A percentile compares a stretch with the other conserved stretches of the same genome.
phyloP scores from a whole-genome alignment of 192 early-diverging fungal species.

The Obelidium mucronatum region DNA sequence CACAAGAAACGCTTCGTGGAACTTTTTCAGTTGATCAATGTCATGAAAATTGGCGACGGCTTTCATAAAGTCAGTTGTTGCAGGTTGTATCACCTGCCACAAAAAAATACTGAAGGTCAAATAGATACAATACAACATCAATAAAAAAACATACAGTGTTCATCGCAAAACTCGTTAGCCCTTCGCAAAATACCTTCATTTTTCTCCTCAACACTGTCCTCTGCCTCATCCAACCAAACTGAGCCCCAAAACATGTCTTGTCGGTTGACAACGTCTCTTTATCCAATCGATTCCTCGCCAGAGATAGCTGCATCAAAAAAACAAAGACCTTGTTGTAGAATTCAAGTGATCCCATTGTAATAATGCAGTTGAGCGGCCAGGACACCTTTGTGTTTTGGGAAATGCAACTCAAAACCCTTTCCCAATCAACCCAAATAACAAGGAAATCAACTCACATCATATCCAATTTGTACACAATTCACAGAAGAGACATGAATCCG shows the following conservation, averaged over 20 bases:
- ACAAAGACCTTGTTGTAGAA: constrained; percentile 28
- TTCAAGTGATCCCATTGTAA: not conserved
- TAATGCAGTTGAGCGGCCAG: constrained; percentile 32
- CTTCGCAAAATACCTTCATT: constrained; percentile 36
- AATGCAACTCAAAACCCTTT: not conserved
- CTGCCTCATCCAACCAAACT: constrained; percentile 25
- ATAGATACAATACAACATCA: not conserved
- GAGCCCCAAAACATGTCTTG: constrained; percentile 6
- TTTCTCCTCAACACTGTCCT: constrained; percentile 12
- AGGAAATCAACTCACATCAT: constrained; percentile 20
- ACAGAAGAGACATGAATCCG: not conserved
- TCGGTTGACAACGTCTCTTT: constrained; percentile 13
- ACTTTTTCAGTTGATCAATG: constrained; percentile 11
- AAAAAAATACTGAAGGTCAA: not conserved
- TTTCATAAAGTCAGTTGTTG: constrained; percentile 7
- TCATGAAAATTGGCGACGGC: constrained; percentile 6
- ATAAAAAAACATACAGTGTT: not conserved
- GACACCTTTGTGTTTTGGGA: not conserved
- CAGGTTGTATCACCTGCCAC: constrained; percentile 23
- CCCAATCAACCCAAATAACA: not conserved
- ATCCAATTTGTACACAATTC: constrained; percentile 20
- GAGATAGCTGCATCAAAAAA: constrained; percentile 28
- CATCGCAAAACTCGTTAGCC: constrained; percentile 24
- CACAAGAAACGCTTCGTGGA: constrained; percentile 9
- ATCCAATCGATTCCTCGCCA: constrained; percentile 27